phyloP scores from a whole-genome alignment of 345 rosid species.

The Salix brachista region DNA sequence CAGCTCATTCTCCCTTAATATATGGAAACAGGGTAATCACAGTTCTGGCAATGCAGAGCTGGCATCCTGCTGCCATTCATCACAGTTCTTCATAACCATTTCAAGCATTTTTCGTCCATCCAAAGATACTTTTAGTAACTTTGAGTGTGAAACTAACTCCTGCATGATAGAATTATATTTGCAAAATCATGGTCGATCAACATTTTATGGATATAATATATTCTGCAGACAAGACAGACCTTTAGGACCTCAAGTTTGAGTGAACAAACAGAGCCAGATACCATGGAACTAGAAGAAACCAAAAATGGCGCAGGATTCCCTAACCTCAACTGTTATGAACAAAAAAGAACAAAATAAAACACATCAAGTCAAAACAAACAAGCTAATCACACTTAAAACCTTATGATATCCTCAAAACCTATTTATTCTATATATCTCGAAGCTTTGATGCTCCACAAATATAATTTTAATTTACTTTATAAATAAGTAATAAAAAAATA shows the following conservation, averaged over 20 bases:
- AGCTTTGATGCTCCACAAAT: no score
- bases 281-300: conserved; percentile 20
- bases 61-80: conserved; percentile 59
- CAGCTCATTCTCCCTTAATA: not conserved
- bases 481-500: no score
- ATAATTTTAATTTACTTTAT: no score
- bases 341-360: not conserved
- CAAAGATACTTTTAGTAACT: conserved; percentile 54
- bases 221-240: conserved; percentile 42
- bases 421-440: no score
- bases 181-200: conserved; percentile 21
- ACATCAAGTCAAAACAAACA: not conserved
- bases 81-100: conserved; percentile 44
- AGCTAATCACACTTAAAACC: conserved; percentile 38
- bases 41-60: conserved; percentile 33
- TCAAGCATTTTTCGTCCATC: conserved; percentile 52
- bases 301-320: conserved; percentile 58
- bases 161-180: conserved; percentile 33
- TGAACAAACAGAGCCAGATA: conserved; percentile 31
- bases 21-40: not conserved
- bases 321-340: conserved; percentile 40
- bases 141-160: conserved; percentile 66
- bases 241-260: conserved; percentile 55
- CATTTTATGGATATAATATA: conserved; percentile 5
- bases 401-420: conserved; percentile 63